phyloP scores from a whole-genome alignment of 2,329 filamentous ascomycete species.

The Hysterium pulicare region DNA sequence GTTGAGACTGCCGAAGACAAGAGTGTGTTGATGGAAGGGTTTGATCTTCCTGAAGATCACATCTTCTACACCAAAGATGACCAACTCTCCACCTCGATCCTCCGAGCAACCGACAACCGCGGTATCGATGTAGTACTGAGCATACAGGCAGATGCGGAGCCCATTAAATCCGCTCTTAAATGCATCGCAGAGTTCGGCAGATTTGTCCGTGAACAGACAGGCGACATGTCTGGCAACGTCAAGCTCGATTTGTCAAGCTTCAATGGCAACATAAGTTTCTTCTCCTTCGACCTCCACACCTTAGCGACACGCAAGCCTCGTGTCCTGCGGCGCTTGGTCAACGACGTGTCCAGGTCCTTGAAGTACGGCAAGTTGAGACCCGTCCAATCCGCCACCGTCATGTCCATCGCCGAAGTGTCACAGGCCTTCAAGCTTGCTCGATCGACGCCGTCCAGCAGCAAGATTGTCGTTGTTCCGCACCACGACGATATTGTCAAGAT shows the following conservation, averaged over 20 bases:
- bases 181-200: slow-evolving; percentile 27
- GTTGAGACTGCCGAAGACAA: slow-evolving; percentile 23
- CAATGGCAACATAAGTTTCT: slow-evolving; percentile 2
- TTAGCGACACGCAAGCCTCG: slow-evolving; percentile 5
- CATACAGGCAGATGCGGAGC: slow-evolving; percentile 21
- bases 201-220: slow-evolving; percentile 15
- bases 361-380: neutral
- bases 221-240: neutral
- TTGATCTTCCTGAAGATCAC: slow-evolving; percentile 23
- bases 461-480: slow-evolving; percentile 2
- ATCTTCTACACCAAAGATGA: slow-evolving; percentile 30
- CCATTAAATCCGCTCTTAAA: slow-evolving; percentile 20
- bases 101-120: slow-evolving; percentile 16
- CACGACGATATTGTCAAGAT: slow-evolving; percentile 1
- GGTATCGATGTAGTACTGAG: slow-evolving; percentile 39
- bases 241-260: slow-evolving; percentile 3
- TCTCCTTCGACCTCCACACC: slow-evolving; percentile 8
- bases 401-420: neutral
- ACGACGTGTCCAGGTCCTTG: slow-evolving; percentile 2
- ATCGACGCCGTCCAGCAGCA: neutral
- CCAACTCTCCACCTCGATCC: slow-evolving; percentile 23
- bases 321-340: slow-evolving; percentile 6
- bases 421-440: slow-evolving; percentile 1
- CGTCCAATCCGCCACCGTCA: neutral
- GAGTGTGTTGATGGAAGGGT: slow-evolving; percentile 16